Conservation (phyloP, 345 rosid genomes). For the Chamaenerion angustifolium region DNA sequence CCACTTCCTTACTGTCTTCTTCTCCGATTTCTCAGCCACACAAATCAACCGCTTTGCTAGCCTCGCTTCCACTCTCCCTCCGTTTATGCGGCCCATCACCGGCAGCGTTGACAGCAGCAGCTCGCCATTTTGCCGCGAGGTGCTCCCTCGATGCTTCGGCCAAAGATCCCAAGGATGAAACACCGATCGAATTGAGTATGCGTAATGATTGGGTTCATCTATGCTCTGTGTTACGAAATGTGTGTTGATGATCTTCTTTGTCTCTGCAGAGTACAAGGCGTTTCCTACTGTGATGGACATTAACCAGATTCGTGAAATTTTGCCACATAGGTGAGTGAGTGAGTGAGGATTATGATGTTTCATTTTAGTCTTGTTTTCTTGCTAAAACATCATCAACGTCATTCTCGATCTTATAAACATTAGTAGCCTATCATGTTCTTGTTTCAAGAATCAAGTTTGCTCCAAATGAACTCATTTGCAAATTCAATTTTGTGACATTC, state of each 20-base stretch:
- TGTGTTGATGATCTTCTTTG: background rate
- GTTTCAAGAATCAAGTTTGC: no score
- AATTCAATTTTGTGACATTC: background rate
- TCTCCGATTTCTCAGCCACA: background rate
- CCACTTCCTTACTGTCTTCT: background rate
- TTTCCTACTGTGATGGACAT: constrained; percentile 80
- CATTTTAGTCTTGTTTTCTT: background rate
- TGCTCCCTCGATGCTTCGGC: constrained; percentile 22
- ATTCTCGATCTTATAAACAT: background rate
- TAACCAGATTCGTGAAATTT: constrained; percentile 73
- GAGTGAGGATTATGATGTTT: no score
- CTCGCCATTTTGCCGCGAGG: constrained; percentile 10
- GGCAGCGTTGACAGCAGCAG: constrained; percentile 6
- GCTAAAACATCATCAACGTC: background rate
- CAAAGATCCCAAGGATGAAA: constrained; percentile 16
- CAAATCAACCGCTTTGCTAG: background rate
- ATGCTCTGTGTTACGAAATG: background rate
- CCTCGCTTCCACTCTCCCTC: background rate
- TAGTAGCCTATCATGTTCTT: no score
- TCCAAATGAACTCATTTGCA: background rate
- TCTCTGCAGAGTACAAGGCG: constrained; percentile 38
- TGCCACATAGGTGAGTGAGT: constrained; percentile 66
- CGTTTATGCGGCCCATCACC: background rate
- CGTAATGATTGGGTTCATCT: background rate
- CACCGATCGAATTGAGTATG: constrained; percentile 40